These are phyloP conservation scores for Plasmopara muralis DNA, from an alignment of 352 stramenopile species.

Conservation along the genomic window DNA sequence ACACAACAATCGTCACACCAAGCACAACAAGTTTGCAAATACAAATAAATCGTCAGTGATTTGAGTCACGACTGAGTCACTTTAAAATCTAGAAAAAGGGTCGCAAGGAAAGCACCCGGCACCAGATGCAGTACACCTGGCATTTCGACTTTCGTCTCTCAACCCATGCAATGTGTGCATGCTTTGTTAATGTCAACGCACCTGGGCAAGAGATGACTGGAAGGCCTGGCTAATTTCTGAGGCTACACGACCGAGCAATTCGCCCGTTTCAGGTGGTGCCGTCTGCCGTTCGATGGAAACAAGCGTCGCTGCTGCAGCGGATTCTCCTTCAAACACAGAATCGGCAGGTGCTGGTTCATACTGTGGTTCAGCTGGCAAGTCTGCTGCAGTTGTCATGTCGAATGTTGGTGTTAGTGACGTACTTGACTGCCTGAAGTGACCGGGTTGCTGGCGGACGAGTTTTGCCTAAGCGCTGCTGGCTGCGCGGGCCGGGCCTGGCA, in stretches of 20 bases:
- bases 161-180: not conserved
- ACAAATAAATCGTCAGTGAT: slow-evolving; percentile 29
- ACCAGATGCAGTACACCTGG: not conserved
- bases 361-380: slow-evolving; percentile 24
- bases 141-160: not conserved
- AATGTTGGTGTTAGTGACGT: slow-evolving; percentile 13
- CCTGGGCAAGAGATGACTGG: slow-evolving; percentile 31
- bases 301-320: slow-evolving; percentile 4
- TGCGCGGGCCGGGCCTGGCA: slow-evolving; percentile 15
- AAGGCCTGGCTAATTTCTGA: slow-evolving; percentile 33
- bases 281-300: slow-evolving; percentile 13
- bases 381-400: slow-evolving; percentile 26
- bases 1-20: slow-evolving; percentile 6
- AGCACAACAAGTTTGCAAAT: slow-evolving; percentile 14
- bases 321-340: slow-evolving; percentile 9
- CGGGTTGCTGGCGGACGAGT: slow-evolving; percentile 15
- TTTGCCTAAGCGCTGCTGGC: slow-evolving; percentile 9
- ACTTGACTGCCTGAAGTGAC: slow-evolving; percentile 1
- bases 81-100: slow-evolving; percentile 17
- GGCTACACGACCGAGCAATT: slow-evolving; percentile 25
- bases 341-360: slow-evolving; percentile 23
- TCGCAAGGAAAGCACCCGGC: not conserved
- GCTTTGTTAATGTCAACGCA: slow-evolving; percentile 10
- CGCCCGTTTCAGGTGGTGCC: slow-evolving; percentile 16
- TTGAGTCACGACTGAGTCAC: slow-evolving; percentile 7